phyloP scores from a whole-genome alignment of 306 rosid genomes.

The Prunus mongolica region DNA sequence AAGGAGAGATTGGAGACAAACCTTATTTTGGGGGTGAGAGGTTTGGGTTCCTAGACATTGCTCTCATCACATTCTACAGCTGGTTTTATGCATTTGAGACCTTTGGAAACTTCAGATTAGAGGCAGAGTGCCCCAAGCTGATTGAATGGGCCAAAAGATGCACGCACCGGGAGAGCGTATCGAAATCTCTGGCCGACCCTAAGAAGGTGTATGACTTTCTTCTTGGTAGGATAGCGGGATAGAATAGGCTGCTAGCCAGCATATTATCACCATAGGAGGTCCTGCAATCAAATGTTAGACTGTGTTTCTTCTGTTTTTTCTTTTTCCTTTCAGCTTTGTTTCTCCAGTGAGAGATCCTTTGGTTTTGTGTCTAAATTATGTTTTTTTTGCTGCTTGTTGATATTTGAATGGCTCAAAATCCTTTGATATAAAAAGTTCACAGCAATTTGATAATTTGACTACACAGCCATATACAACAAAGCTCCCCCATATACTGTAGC shows the following conservation, averaged over 20 bases:
- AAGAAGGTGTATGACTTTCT: background rate
- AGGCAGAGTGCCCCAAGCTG: constrained; percentile 18
- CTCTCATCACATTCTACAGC: constrained; percentile 20
- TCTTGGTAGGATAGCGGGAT: background rate
- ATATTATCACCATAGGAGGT: no score
- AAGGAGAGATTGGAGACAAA: constrained; percentile 34
- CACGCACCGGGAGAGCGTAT: constrained; percentile 10
- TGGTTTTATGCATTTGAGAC: constrained; percentile 2
- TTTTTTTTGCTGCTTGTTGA: no score
- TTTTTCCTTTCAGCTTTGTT: no score
- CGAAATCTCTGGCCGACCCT: constrained; percentile 12
- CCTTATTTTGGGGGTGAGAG: constrained; percentile 19
- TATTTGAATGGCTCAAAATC: no score
- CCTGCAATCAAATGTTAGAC: no score
- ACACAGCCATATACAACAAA: background rate
- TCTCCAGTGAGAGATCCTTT: no score
- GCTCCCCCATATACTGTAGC: background rate
- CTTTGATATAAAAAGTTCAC: no score
- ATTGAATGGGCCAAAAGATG: constrained; percentile 25
- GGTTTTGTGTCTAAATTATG: no score
- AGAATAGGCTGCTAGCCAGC: no score
- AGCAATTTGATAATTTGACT: background rate
- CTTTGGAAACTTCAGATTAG: constrained; percentile 11
- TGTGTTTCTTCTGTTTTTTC: no score
- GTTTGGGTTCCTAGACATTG: constrained; percentile 28